A percentile compares a stretch with the other conserved stretches of the same genome.
phyloP scores from a whole-genome alignment of 2,329 filamentous ascomycete species.

The Eutypella sp. region DNA sequence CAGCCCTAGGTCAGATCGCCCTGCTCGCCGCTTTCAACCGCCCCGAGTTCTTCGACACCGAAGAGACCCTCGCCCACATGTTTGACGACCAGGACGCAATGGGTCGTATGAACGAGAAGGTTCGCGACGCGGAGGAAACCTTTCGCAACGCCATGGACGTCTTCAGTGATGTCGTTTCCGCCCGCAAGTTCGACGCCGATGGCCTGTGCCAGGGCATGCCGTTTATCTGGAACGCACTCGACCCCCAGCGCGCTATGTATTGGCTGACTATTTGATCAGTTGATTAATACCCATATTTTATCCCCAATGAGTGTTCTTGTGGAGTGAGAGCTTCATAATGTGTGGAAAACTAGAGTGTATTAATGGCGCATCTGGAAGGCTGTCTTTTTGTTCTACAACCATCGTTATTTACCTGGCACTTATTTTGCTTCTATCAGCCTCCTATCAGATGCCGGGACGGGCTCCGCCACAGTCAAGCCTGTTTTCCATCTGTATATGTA shows the following conservation, averaged over 20 bases:
- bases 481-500: too few species aligned
- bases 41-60: slow-evolving; percentile 29
- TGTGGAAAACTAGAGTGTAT: too few species aligned
- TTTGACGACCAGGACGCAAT: slow-evolving; percentile 34
- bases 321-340: too few species aligned
- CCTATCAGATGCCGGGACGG: too few species aligned
- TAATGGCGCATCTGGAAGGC: too few species aligned
- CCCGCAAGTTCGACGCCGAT: slow-evolving; percentile 34
- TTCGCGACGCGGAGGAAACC: slow-evolving; percentile 25
- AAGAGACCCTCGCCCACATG: slow-evolving; percentile 35
- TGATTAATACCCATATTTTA: too few species aligned
- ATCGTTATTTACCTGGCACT: too few species aligned
- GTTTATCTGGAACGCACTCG: slow-evolving; percentile 33
- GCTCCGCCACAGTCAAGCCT: too few species aligned
- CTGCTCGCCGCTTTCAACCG: slow-evolving; percentile 36
- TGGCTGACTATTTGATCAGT: slow-evolving; percentile 4
- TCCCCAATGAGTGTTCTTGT: too few species aligned
- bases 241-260: slow-evolving; percentile 11
- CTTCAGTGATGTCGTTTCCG: slow-evolving; percentile 33
- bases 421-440: too few species aligned
- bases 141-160: slow-evolving; percentile 33
- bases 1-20: slow-evolving; percentile 30
- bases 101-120: slow-evolving; percentile 24
- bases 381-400: too few species aligned
- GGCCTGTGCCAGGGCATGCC: slow-evolving; percentile 44